These are phyloP conservation scores for Vigna reflexopilosa DNA, from an alignment of 306 rosid genomes.

Conservation along the genomic window DNA sequence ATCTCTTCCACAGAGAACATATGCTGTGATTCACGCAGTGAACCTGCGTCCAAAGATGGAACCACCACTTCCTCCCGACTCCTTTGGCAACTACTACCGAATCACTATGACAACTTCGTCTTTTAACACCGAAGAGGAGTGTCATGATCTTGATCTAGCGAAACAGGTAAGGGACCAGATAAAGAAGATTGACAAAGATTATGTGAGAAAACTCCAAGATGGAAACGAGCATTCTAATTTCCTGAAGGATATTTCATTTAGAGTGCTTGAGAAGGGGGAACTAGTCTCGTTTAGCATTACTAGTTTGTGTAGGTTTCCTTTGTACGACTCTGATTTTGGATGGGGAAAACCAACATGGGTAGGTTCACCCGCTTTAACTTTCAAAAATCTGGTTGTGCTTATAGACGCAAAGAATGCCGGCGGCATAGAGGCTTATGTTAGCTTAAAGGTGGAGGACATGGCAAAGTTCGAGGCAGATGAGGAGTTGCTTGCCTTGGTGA, in stretches of 20 bases:
- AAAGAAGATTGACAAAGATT: constrained; percentile 47
- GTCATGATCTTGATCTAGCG: neutral
- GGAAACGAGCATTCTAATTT: constrained; percentile 34
- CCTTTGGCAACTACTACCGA: constrained; percentile 55
- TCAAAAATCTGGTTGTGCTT: constrained; percentile 56
- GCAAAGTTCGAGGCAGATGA: constrained; percentile 49
- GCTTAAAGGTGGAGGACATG: constrained; percentile 61
- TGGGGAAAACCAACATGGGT: constrained; percentile 70
- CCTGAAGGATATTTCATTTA: constrained; percentile 28
- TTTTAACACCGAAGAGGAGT: constrained; percentile 5
- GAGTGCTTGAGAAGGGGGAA: constrained; percentile 47
- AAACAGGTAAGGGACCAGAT: constrained; percentile 46
- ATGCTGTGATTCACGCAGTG: constrained; percentile 52
- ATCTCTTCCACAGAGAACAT: constrained; percentile 4
- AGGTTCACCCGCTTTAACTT: constrained; percentile 48
- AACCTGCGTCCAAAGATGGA: constrained; percentile 62
- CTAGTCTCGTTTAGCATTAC: constrained; percentile 47
- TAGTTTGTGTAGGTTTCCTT: constrained; percentile 60
- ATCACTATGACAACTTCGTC: constrained; percentile 37
- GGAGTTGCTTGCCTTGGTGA: constrained; percentile 45
- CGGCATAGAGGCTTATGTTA: constrained; percentile 60
- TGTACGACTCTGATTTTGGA: constrained; percentile 68
- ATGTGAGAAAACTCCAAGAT: constrained; percentile 38
- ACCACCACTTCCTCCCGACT: constrained; percentile 44
- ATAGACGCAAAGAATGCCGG: constrained; percentile 52